These are phyloP conservation scores for Shiraia sp. DNA, from an alignment of 2,329 filamentous ascomycete species.

Conservation along the genomic window DNA sequence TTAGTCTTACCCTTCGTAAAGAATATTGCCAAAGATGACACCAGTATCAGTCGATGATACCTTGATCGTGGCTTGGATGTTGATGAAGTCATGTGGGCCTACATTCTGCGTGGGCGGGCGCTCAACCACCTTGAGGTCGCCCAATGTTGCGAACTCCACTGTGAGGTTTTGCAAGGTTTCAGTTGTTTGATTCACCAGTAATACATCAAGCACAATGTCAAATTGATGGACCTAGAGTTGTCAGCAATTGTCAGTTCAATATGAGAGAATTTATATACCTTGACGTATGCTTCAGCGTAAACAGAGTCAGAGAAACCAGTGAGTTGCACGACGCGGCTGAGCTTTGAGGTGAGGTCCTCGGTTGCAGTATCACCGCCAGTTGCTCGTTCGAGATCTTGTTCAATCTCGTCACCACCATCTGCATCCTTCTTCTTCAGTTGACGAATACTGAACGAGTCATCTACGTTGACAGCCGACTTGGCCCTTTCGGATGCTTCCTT, in stretches of 20 bases:
- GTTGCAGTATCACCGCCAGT: slow-evolving; percentile 84
- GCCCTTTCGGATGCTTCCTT: slow-evolving; percentile 92
- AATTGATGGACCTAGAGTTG: slow-evolving; percentile 75
- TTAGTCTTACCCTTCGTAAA: slow-evolving; percentile 75
- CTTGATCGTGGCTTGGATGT: slow-evolving; percentile 98
- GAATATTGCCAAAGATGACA: slow-evolving; percentile 97
- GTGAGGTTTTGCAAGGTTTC: slow-evolving; percentile 96
- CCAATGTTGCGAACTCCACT: slow-evolving; percentile 97
- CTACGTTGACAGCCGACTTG: slow-evolving; percentile 91
- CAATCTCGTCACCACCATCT: slow-evolving; percentile 83
- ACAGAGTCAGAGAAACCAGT: slow-evolving; percentile 98
- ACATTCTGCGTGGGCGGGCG: slow-evolving; percentile 95
- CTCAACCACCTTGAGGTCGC: slow-evolving; percentile 97
- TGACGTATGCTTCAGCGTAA: slow-evolving; percentile 98
- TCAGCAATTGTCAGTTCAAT: slow-evolving; percentile 9
- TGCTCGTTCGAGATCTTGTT: slow-evolving; percentile 88
- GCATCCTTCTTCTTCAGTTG: slow-evolving; percentile 86
- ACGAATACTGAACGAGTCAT: slow-evolving; percentile 90
- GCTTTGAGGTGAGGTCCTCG: slow-evolving; percentile 89
- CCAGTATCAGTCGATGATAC: slow-evolving; percentile 97
- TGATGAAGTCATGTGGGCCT: slow-evolving; percentile 93
- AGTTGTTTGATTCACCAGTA: slow-evolving; percentile 95
- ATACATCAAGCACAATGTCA: slow-evolving; percentile 94
- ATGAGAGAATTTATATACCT: slow-evolving; percentile 52
- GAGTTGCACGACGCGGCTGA: slow-evolving; percentile 93